Evolutionary conservation across 768 basidiomycete genomes (phyloP).

Genomic region (Naganishia randhawae): DNA sequence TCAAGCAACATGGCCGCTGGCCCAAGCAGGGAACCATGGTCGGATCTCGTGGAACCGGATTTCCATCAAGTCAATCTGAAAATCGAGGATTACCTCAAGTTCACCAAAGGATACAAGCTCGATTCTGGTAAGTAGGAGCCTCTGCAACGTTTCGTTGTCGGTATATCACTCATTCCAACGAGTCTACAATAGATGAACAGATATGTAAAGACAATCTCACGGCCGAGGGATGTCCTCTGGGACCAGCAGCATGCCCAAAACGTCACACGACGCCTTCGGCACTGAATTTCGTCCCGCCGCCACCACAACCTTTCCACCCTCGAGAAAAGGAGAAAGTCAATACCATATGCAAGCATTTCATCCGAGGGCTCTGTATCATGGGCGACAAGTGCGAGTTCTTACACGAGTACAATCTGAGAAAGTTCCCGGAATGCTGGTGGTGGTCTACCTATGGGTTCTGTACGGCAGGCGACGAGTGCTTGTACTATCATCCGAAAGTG

Average conservation of each 20-base stretch:
- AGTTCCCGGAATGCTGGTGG: constrained; percentile 99
- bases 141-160: background rate
- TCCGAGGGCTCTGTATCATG: constrained; percentile 96
- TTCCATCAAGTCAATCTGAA: constrained; percentile 90
- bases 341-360: constrained; percentile 98
- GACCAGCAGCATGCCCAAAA: constrained; percentile 83
- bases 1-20: background rate
- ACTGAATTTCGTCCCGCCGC: constrained; percentile 84
- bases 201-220: constrained; percentile 83
- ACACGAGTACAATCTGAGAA: constrained; percentile 95
- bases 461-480: constrained; percentile 91
- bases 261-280: constrained; percentile 84
- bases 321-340: constrained; percentile 51
- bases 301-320: constrained; percentile 72
- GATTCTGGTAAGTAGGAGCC: constrained; percentile 69
- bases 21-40: constrained; percentile 14
- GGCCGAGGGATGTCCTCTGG: constrained; percentile 80
- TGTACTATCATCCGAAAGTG: constrained; percentile 79
- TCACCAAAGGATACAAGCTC: constrained; percentile 76
- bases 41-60: constrained; percentile 69
- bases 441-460: constrained; percentile 97
- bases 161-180: background rate
- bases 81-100: constrained; percentile 75
- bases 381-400: constrained; percentile 97
- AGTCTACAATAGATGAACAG: constrained; percentile 68